These are phyloP conservation scores for Rhodotorula sp. DNA, from an alignment of 1,284 basidiomycete genomes.

Conservation along the genomic window DNA sequence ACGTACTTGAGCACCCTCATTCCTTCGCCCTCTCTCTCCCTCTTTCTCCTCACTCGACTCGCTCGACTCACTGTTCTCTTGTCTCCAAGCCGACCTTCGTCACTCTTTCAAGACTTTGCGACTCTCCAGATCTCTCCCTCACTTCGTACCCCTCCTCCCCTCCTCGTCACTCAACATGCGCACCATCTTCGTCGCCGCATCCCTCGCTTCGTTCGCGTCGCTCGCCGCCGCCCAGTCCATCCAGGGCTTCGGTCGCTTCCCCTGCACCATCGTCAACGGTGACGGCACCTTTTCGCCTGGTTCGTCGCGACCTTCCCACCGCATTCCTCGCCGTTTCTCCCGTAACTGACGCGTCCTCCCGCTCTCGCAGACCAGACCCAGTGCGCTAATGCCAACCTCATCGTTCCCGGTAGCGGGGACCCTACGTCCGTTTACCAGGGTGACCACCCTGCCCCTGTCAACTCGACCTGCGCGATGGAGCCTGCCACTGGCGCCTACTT, in stretches of 20 bases:
- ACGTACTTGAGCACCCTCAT: too few relatives aligned
- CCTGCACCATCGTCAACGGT: slow-evolving; percentile 23
- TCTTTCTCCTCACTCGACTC: neutral
- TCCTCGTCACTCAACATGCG: slow-evolving; percentile 8
- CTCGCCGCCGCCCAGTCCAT: slow-evolving; percentile 21
- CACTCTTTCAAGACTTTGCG: neutral
- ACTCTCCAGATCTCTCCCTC: neutral
- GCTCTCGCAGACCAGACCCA: neutral
- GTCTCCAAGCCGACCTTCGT: slow-evolving; percentile 2
- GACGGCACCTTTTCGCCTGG: slow-evolving; percentile 16
- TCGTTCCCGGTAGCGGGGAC: slow-evolving; percentile 5
- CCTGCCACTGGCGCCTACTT: slow-evolving; percentile 12
- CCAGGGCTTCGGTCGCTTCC: slow-evolving; percentile 27
- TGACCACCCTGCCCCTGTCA: slow-evolving; percentile 9
- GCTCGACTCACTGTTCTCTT: neutral
- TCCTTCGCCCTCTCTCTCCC: neutral
- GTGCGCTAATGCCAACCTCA: neutral
- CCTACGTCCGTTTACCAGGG: slow-evolving; percentile 3
- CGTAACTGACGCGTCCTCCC: neutral
- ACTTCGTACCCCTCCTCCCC: neutral
- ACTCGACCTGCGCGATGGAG: slow-evolving; percentile 6
- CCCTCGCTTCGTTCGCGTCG: neutral
- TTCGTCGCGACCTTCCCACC: neutral
- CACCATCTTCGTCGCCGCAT: slow-evolving; percentile 1
- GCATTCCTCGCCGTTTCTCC: neutral